Conservation (phyloP, 345 rosid species). For the Nasturtium officinale region DNA sequence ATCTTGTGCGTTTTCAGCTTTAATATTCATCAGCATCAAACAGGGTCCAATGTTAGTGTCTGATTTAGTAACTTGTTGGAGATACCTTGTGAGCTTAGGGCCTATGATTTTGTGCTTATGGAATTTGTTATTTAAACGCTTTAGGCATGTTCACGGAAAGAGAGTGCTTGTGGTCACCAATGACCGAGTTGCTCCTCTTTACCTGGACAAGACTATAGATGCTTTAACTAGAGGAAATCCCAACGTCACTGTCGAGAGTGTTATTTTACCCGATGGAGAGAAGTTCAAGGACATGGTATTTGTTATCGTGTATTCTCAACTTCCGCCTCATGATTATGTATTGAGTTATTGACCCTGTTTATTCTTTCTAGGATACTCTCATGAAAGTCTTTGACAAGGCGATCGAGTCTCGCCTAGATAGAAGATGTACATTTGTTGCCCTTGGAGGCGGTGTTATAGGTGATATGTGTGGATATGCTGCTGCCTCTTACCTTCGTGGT, state of each 20-base stretch:
- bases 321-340: slow-evolving; percentile 6
- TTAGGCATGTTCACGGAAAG: slow-evolving; percentile 94
- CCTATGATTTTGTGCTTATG: background rate
- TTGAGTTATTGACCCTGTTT: slow-evolving; percentile 1
- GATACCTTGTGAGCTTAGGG: background rate
- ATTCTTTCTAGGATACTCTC: slow-evolving; percentile 62
- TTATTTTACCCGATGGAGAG: slow-evolving; percentile 93
- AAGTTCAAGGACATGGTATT: slow-evolving; percentile 82
- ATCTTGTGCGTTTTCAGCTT: background rate
- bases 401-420: slow-evolving; percentile 79
- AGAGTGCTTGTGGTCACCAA: slow-evolving; percentile 93
- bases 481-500: slow-evolving; percentile 94
- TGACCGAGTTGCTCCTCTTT: slow-evolving; percentile 66
- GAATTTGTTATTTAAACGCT: background rate
- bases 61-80: slow-evolving; percentile 16
- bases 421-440: slow-evolving; percentile 87
- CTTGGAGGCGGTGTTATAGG: slow-evolving; percentile 99
- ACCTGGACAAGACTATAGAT: slow-evolving; percentile 76
- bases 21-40: too few species aligned
- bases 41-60: too few species aligned
- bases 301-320: background rate
- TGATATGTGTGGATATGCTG: slow-evolving; percentile 98
- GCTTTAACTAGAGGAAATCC: slow-evolving; percentile 85
- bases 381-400: slow-evolving; percentile 98
- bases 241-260: slow-evolving; percentile 76